phyloP scores from a whole-genome alignment of 768 basidiomycete genomes.

The Tremella fuciformis region DNA sequence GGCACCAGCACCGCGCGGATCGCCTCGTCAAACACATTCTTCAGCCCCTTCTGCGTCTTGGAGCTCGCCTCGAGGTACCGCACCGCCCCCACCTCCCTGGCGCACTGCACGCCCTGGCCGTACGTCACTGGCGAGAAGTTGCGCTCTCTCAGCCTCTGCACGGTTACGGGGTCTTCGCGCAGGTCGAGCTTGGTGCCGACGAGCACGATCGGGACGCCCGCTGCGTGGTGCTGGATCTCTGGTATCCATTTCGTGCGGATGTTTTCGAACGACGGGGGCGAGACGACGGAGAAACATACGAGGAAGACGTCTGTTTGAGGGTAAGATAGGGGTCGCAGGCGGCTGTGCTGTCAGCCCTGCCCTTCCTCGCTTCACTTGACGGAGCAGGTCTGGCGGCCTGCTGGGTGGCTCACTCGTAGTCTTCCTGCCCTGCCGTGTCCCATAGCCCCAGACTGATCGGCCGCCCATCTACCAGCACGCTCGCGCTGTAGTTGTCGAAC shows the following conservation, averaged over 20 bases:
- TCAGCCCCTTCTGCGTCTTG: slow-evolving; percentile 81
- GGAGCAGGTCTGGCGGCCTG: background rate
- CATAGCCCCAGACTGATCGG: slow-evolving; percentile 85
- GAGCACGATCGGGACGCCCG: slow-evolving; percentile 84
- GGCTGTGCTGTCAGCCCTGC: slow-evolving; percentile 45
- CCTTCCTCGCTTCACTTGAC: background rate
- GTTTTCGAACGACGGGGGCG: slow-evolving; percentile 97
- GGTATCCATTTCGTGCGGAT: slow-evolving; percentile 65
- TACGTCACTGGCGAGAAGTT: slow-evolving; percentile 95
- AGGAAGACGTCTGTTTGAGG: slow-evolving; percentile 99
- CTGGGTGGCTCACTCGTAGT: slow-evolving; percentile 44
- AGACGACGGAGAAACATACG: slow-evolving; percentile 97
- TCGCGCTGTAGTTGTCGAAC: slow-evolving; percentile 93
- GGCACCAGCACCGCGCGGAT: slow-evolving; percentile 77
- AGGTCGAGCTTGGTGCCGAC: slow-evolving; percentile 97
- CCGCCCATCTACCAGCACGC: slow-evolving; percentile 98
- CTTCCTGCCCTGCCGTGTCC: slow-evolving; percentile 52
- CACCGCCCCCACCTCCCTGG: slow-evolving; percentile 89
- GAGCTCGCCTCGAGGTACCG: slow-evolving; percentile 57
- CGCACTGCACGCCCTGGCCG: slow-evolving; percentile 75
- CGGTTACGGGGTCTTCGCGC: slow-evolving; percentile 87
- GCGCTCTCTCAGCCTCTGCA: slow-evolving; percentile 91
- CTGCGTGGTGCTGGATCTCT: slow-evolving; percentile 96
- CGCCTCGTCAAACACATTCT: slow-evolving; percentile 98
- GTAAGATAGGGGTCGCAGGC: slow-evolving; percentile 94